A percentile compares a stretch with the other conserved stretches of the same genome.
Conservation (phyloP, 2,329 filamentous ascomycete species). For the Penicillium thymicola region DNA sequence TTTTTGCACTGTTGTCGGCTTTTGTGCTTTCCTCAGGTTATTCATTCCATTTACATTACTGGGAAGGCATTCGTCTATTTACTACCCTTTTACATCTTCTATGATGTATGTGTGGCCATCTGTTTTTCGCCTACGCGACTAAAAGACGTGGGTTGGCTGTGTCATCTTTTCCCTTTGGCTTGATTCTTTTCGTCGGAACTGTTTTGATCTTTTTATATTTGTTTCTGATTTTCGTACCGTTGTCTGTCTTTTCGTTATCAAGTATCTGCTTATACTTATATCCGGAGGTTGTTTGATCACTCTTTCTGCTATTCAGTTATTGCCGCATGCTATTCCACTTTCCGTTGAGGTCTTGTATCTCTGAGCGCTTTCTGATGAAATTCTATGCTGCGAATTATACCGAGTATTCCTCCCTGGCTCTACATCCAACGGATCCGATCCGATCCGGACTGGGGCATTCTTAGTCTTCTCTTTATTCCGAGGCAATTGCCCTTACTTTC, state of each 20-base stretch:
- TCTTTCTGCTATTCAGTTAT: constrained; percentile 15
- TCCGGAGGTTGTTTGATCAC: constrained; percentile 42
- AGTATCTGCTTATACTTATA: constrained; percentile 24
- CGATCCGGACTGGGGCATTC: background rate
- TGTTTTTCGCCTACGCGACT: constrained; percentile 12
- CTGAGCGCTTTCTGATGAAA: constrained; percentile 10
- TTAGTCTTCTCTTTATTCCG: background rate
- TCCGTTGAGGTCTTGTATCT: constrained; percentile 6
- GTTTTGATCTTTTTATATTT: constrained; percentile 1
- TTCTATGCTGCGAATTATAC: background rate
- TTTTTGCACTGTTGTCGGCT: constrained; percentile 3
- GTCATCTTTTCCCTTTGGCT: constrained; percentile 14
- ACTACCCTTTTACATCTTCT: background rate
- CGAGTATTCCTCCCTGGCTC: background rate
- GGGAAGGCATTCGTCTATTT: constrained; percentile 23
- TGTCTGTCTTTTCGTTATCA: constrained; percentile 12
- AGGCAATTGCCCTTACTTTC: background rate
- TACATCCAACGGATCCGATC: background rate
- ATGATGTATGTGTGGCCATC: constrained; percentile 5
- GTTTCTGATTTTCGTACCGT: constrained; percentile 6
- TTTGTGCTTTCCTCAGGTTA: background rate
- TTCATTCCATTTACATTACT: constrained; percentile 14
- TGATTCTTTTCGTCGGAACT: background rate
- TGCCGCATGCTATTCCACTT: constrained; percentile 3
- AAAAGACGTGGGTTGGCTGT: constrained; percentile 23